Conservation (phyloP, 768 basidiomycete genomes). For the Trametes sanguinea region DNA sequence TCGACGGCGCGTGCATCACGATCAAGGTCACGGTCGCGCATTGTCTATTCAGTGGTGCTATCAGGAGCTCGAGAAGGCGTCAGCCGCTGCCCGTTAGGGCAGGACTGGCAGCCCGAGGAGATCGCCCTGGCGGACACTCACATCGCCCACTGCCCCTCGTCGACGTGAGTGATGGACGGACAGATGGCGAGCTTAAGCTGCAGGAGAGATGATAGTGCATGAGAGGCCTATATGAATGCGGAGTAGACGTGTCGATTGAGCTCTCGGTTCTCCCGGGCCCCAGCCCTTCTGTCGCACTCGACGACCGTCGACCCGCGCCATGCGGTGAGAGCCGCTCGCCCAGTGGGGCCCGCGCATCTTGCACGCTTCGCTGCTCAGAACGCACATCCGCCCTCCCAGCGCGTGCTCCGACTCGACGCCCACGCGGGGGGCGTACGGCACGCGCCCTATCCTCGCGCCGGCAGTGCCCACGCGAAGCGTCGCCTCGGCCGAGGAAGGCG, state of each 20-base stretch:
- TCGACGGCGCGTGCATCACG: no score
- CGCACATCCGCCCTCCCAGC: background rate
- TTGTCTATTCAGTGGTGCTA: no score
- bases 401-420: background rate
- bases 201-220: background rate
- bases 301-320: no score
- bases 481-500: background rate
- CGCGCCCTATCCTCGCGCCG: constrained; percentile 5
- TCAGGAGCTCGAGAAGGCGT: no score
- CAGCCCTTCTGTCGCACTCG: background rate
- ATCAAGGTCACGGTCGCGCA: no score
- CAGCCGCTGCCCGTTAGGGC: no score
- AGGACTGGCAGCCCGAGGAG: background rate
- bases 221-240: background rate
- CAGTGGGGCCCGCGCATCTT: no score
- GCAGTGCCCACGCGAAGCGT: background rate
- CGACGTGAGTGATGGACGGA: constrained; percentile 1
- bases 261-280: background rate
- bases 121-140: background rate
- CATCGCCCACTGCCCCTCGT: background rate
- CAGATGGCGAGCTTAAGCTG: background rate
- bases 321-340: no score
- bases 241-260: background rate
- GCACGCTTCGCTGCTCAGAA: no score
- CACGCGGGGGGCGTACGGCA: background rate